Percentiles rank a stretch among this genome's conserved stretches.
phyloP scores from a whole-genome alignment of 1,284 basidiomycete genomes.

The Ustilago sp. region DNA sequence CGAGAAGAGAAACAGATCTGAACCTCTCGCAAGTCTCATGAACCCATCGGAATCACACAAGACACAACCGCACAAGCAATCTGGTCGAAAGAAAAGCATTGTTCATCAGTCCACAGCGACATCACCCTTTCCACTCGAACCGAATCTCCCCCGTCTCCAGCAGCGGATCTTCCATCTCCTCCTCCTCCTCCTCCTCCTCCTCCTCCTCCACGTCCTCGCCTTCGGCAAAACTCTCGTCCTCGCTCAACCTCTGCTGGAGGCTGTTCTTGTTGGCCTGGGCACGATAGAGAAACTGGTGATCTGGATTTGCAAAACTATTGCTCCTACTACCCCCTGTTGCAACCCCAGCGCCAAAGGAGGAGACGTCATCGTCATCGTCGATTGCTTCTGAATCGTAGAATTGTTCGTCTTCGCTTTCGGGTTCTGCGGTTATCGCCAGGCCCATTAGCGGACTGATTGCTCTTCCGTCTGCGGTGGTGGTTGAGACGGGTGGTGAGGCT shows the following conservation, averaged over 20 bases:
- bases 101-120: not conserved
- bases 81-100: too few relatives aligned
- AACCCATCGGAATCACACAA: too few relatives aligned
- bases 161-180: constrained; percentile 61
- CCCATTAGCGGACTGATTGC: constrained; percentile 56
- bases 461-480: not conserved
- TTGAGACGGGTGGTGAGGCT: constrained; percentile 32
- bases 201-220: constrained; percentile 34
- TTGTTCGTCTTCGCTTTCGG: constrained; percentile 47
- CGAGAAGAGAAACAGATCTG: too few relatives aligned
- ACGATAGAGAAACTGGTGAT: not conserved
- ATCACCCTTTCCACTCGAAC: constrained; percentile 64
- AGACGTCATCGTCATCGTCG: constrained; percentile 39
- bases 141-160: constrained; percentile 66
- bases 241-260: constrained; percentile 9
- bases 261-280: constrained; percentile 18
- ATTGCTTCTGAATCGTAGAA: constrained; percentile 43
- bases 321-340: not conserved
- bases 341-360: constrained; percentile 13
- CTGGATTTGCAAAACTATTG: not conserved
- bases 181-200: constrained; percentile 16
- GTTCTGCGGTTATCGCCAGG: constrained; percentile 49
- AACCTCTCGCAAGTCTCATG: too few relatives aligned
- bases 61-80: too few relatives aligned
- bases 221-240: constrained; percentile 21